A percentile compares a stretch with the other conserved stretches of the same genome.
Evolutionary conservation across 257 asterid species (phyloP).

Genomic region (Verbascum thapsus): DNA sequence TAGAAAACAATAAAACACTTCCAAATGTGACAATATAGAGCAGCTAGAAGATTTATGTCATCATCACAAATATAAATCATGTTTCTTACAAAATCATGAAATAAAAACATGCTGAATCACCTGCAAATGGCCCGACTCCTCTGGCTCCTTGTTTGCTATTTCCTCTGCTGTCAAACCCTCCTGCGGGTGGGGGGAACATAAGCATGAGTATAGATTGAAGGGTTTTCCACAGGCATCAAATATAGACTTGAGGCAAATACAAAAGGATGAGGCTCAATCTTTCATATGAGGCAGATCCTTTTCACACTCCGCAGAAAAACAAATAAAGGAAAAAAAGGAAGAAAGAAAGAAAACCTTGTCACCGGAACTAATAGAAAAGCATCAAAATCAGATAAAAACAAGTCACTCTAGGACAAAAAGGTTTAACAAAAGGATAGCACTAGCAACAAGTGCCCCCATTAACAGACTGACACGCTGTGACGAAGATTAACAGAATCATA

Average conservation of each 20-base stretch:
- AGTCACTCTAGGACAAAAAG: constrained; percentile 7
- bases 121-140: constrained; percentile 66
- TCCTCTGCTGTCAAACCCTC: constrained; percentile 90
- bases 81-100: constrained; percentile 23
- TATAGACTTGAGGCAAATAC: constrained; percentile 1
- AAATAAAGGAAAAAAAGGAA: too few relatives aligned
- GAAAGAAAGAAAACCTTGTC: too few relatives aligned
- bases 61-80: neutral
- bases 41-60: constrained; percentile 1
- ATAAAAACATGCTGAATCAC: constrained; percentile 36
- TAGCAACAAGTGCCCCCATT: constrained; percentile 21
- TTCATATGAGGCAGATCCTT: too few relatives aligned
- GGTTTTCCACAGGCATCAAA: constrained; percentile 10
- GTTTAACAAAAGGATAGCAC: constrained; percentile 13
- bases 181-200: constrained; percentile 44
- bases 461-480: constrained; percentile 16
- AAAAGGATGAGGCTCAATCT: constrained; percentile 8
- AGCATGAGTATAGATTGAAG: constrained; percentile 3
- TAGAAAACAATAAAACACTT: neutral
- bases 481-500: constrained; percentile 3
- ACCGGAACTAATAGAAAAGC: too few relatives aligned
- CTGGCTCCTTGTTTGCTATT: constrained; percentile 70
- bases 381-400: neutral
- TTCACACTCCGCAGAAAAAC: too few relatives aligned
- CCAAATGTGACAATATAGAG: constrained; percentile 1